A percentile compares a stretch with the other conserved stretches of the same genome.
These are phyloP conservation scores for Pisolithus microcarpus DNA, from an alignment of 768 basidiomycete genomes.

Conservation along the genomic window DNA sequence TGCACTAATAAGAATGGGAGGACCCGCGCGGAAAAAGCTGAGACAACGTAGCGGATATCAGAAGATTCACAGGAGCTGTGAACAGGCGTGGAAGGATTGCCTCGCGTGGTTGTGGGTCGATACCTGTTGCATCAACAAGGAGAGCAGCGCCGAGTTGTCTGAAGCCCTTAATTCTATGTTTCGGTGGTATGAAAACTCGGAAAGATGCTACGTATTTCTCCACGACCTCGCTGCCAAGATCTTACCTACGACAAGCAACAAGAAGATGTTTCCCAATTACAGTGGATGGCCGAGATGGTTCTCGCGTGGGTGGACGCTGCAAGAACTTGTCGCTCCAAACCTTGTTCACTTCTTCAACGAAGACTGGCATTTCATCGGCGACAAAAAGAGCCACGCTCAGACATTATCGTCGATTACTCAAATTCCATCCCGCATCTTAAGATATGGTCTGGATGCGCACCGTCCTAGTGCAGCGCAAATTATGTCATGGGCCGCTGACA, in stretches of 20 bases:
- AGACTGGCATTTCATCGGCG: background rate
- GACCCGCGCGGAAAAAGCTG: background rate
- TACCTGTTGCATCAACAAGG: background rate
- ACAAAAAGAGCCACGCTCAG: background rate
- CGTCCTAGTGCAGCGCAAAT: background rate
- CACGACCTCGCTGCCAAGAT: background rate
- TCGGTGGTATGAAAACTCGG: background rate
- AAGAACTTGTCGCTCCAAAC: background rate
- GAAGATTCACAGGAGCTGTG: background rate
- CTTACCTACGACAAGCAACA: background rate
- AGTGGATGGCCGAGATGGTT: background rate
- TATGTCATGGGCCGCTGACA: constrained; percentile 11
- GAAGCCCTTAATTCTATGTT: background rate
- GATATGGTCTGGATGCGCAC: background rate
- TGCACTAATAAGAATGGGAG: background rate
- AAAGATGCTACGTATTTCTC: background rate
- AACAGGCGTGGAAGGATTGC: background rate
- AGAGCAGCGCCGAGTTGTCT: background rate
- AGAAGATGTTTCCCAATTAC: background rate
- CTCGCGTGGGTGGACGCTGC: background rate
- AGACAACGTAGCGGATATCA: background rate
- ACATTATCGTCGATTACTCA: background rate
- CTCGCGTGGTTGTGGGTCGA: background rate
- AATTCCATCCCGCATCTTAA: background rate
- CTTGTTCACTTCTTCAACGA: background rate